Evolutionary conservation across 1,284 basidiomycete genomes (phyloP), one percentile per base, ranked within the genome.

Genomic region (Chiua sp.): DNA sequence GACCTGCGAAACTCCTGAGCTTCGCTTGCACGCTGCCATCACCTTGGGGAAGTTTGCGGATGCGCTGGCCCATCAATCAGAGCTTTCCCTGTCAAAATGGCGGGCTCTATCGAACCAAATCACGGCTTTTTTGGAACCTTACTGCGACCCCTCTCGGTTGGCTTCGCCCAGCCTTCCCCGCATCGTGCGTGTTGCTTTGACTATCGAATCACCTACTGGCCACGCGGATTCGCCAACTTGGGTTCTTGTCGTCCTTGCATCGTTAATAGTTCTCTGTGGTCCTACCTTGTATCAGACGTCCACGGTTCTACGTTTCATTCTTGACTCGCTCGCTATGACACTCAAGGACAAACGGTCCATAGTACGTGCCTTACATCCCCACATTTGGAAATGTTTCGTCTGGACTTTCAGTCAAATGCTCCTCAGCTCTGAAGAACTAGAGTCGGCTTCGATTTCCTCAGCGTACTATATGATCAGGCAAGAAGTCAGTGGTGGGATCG

Each of bases 341-440:
- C 68, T 73, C 12, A 66, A 55, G 2, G 76, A 79, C 61, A 74
- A 76, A 51, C 69, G 71, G 23, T 67, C 70, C 13, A 57, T 68
- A 16, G 69, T 79, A 12, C 73, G 74, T 13, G 68, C 72, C 12
- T 68, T 83, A 12, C 79, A 82, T 53, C 67, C 79, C 0, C 78
- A 79, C 46, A 69, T 82, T 26, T 88, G 86, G 86, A 77, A 75
- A 55, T 79, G 81, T 54, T 72, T 87, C 20, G 70, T 87, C 30
- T 88, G 87, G 86, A 78, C 80, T 0, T 86, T 82, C 61, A 55
- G 49, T 52, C 67, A 60, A 22, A 63, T 65, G 62, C 65, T 66
- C 56, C 28, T 56, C 55, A 49, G 35, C 32, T 47, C 68, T 5
- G 63, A 66, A 22, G 58, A 57, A 7, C 57, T 55, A 16, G 63